Evolutionary conservation across 2,329 filamentous ascomycete genomes (phyloP), one percentile per base, ranked within the genome.

Genomic region (Hypoxylon sp.): DNA sequence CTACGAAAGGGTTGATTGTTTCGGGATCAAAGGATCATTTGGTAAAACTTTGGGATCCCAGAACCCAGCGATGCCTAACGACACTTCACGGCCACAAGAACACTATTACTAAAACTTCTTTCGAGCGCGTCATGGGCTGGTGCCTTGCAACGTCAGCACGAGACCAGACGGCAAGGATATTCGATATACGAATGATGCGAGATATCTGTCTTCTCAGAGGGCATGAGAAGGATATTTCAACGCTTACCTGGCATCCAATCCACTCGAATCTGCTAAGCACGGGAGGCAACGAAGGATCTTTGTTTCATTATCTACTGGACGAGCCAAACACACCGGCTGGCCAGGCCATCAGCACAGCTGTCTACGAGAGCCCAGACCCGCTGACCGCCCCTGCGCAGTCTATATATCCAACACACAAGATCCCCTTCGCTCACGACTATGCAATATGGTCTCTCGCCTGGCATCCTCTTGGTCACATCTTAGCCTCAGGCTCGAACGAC

Each of bases 401-500:
- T n/a, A 93, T 99, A 67, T 93, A 93, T 77, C 96, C 96, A 1
- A 93, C 94, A 2, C 95, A 98, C 82, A 91, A 90, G 75, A 82
- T 98, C 32, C 89, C 92, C 6, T 95, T 91, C 76, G 96, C 96
- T 0, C 96, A 99, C 79, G 93, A 97, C 73, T 97, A 94, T 78
- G 93, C 94, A 17, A 96, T 99, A 71, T 99, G 96, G 96, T 97
- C 94, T 17, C 87, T 99, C 53, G 94, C 98, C 82, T 99, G 96
- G 94, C 96, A 99, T 78, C 96, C 96, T 0, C 86, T 98, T 0
- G 96, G 96, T 28, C 96, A 99, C 77, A 95, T 99, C 69, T 87
- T 99, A 6, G 94, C 94, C 0, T 97, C 95, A 1, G 96, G 96
- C 11, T 97, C 94, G 10, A 98, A 99, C 79, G 96, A 99, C 79